Evolutionary conservation across 2,329 filamentous ascomycete species (phyloP).

Genomic region (Arthroderma uncinatum): DNA sequence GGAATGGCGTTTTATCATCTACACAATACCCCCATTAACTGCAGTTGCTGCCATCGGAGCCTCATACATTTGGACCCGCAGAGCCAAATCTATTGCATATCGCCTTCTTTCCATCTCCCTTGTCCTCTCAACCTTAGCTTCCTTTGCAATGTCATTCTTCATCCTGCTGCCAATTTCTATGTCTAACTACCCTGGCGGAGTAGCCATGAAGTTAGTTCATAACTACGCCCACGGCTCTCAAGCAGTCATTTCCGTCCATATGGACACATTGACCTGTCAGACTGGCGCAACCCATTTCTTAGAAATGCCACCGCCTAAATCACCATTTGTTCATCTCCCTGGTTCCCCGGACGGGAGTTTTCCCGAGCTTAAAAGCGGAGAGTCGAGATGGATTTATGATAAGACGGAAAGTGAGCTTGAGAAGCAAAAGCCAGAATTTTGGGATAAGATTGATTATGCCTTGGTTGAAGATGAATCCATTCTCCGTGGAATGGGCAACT

Average conservation of each 20-base stretch:
- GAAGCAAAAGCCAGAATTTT: conserved; percentile 44
- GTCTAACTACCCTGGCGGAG: conserved; percentile 86
- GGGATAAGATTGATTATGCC: conserved; percentile 49
- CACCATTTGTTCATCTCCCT: conserved; percentile 15
- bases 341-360: conserved; percentile 17
- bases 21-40: conserved; percentile 70
- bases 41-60: conserved; percentile 64
- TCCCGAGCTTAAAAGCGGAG: conserved; percentile 14
- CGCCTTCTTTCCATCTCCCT: conserved; percentile 45
- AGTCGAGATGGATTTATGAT: conserved; percentile 44
- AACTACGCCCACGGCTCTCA: conserved; percentile 21
- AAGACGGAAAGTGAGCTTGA: conserved; percentile 45
- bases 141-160: conserved; percentile 49
- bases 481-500: conserved; percentile 31
- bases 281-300: conserved; percentile 53
- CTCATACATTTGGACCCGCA: conserved; percentile 55
- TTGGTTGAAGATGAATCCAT: conserved; percentile 39
- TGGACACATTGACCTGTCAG: conserved; percentile 53
- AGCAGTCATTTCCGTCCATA: conserved; percentile 35
- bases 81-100: conserved; percentile 50
- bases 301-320: conserved; percentile 27
- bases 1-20: conserved; percentile 90
- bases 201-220: conserved; percentile 50
- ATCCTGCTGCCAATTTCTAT: conserved; percentile 73
- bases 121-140: conserved; percentile 47